phyloP scores from a whole-genome alignment of 345 rosid genomes.

The Kandelia obovata region DNA sequence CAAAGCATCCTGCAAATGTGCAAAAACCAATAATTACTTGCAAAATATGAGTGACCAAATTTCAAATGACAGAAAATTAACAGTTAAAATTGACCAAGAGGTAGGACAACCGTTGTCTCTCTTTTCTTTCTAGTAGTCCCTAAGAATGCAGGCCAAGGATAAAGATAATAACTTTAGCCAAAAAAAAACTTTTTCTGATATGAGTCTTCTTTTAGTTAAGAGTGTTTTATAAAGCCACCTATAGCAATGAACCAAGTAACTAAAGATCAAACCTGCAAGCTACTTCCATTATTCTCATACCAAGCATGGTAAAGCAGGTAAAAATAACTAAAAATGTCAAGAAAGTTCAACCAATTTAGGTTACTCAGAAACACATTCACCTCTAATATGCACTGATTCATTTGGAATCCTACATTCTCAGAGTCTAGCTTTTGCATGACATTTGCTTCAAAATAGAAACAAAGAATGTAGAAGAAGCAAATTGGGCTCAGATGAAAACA shows the following conservation, averaged over 20 bases:
- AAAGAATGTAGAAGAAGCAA: not conserved
- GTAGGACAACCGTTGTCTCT: not conserved
- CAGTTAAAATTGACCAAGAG: not conserved
- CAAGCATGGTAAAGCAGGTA: not conserved
- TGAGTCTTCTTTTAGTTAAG: not conserved
- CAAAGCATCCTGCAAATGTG: conserved; percentile 83
- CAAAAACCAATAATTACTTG: conserved; percentile 10
- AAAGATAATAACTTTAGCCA: not conserved
- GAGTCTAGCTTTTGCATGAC: conserved; percentile 2
- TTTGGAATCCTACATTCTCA: not conserved
- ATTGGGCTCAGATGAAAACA: not conserved
- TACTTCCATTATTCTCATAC: not conserved
- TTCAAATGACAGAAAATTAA: not conserved
- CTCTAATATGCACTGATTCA: not conserved
- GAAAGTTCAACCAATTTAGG: too few species aligned
- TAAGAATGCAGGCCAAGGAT: conserved; percentile 1
- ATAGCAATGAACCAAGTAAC: not conserved
- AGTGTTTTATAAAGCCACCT: not conserved
- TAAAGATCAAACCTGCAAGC: not conserved
- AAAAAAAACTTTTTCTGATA: not conserved
- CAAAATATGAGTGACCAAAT: conserved; percentile 6
- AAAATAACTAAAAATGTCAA: too few species aligned
- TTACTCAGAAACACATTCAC: not conserved
- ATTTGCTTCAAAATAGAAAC: not conserved
- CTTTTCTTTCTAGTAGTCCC: not conserved